Evolutionary conservation across 768 basidiomycete genomes (phyloP).

Genomic region (Macrolepiota fuliginosa): DNA sequence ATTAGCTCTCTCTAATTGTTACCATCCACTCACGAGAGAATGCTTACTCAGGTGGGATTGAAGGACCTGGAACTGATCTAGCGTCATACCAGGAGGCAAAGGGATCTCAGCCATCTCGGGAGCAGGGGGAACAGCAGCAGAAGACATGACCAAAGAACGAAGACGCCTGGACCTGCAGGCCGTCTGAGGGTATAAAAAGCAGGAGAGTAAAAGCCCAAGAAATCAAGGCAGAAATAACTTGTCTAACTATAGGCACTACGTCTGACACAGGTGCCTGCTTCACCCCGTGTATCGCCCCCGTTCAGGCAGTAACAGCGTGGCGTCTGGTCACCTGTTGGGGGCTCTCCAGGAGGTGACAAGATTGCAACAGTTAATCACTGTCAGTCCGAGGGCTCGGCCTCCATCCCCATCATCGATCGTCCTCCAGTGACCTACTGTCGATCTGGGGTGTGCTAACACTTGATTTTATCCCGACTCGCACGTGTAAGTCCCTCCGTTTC

Average conservation of each 20-base stretch:
- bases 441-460: neutral
- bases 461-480: too few species aligned
- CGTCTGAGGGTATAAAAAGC: neutral
- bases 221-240: neutral
- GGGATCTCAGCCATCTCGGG: neutral
- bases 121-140: neutral
- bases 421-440: neutral
- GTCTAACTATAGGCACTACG: neutral
- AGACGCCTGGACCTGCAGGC: neutral
- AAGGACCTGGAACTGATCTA: neutral
- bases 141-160: neutral
- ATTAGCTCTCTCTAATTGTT: neutral
- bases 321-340: neutral
- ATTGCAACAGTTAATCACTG: neutral
- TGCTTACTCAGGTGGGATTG: constrained; percentile 4
- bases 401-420: neutral
- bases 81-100: neutral
- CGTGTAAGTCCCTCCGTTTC: neutral
- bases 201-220: neutral
- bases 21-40: too few species aligned
- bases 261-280: neutral
- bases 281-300: neutral
- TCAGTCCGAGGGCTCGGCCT: neutral
- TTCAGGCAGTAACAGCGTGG: neutral
- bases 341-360: neutral